Conservation (phyloP, 257 asterid species). For the Galeopsis tetrahit region DNA sequence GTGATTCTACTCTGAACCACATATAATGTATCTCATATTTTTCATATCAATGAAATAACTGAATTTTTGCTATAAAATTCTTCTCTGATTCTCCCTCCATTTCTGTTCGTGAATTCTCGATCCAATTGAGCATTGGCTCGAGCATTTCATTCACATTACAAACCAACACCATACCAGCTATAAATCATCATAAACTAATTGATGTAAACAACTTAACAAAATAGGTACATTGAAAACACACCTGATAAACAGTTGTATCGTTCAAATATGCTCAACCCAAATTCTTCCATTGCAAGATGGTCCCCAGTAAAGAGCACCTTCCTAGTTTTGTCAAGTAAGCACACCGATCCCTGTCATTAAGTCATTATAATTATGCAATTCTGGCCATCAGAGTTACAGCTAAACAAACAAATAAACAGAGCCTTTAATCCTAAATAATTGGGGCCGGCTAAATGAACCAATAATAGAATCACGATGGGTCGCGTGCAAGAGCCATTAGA, state of each 20-base stretch:
- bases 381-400: slow-evolving; percentile 25
- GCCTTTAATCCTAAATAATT: no score
- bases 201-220: slow-evolving; percentile 1
- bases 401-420: no score
- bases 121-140: no score
- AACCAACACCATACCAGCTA: slow-evolving; percentile 1
- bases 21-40: no score
- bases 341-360: slow-evolving; percentile 64
- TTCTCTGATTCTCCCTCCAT: no score
- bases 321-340: slow-evolving; percentile 59
- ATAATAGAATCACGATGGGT: no score
- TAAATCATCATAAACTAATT: background rate
- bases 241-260: slow-evolving; percentile 65
- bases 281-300: slow-evolving; percentile 60
- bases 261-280: slow-evolving; percentile 54
- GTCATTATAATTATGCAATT: slow-evolving; percentile 29
- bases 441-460: no score
- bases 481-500: no score
- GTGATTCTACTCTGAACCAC: no score
- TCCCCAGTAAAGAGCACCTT: slow-evolving; percentile 74
- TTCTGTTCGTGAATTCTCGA: no score
- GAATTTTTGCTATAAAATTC: no score
- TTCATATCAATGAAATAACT: no score
- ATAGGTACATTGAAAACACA: slow-evolving; percentile 19
- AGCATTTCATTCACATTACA: slow-evolving; percentile 10